phyloP scores from a whole-genome alignment of 2,329 filamentous ascomycete genomes.

The Xylariaceae sp. region DNA sequence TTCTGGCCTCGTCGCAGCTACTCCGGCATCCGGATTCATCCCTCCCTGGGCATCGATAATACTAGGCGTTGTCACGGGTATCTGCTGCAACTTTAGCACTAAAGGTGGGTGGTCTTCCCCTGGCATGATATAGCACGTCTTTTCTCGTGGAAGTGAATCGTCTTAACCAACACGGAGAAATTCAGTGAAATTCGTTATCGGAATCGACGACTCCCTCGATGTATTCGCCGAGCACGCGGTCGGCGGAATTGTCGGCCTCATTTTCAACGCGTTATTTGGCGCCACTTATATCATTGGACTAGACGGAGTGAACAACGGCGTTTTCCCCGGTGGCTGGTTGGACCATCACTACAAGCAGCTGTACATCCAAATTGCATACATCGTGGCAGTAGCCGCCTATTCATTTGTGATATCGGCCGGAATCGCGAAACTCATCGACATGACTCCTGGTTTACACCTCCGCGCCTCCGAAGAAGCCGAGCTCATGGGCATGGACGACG shows the following conservation, averaged over 20 bases:
- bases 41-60: slow-evolving; percentile 62
- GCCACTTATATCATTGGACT: slow-evolving; percentile 66
- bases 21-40: slow-evolving; percentile 63
- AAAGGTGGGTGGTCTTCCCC: slow-evolving; percentile 39
- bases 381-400: slow-evolving; percentile 60
- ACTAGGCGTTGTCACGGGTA: slow-evolving; percentile 60
- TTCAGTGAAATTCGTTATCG: slow-evolving; percentile 53
- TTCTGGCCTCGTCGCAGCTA: slow-evolving; percentile 64
- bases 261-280: slow-evolving; percentile 70
- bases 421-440: slow-evolving; percentile 69
- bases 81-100: slow-evolving; percentile 63
- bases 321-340: slow-evolving; percentile 62
- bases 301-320: slow-evolving; percentile 67
- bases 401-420: slow-evolving; percentile 67
- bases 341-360: slow-evolving; percentile 69
- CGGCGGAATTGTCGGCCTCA: slow-evolving; percentile 61
- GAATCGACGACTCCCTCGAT: slow-evolving; percentile 66
- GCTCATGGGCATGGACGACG: slow-evolving; percentile 81
- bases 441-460: slow-evolving; percentile 71
- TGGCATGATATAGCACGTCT: too few species aligned
- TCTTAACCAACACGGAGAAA: not conserved
- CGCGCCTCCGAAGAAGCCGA: slow-evolving; percentile 77
- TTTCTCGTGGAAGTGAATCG: not conserved
- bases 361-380: slow-evolving; percentile 75
- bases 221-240: slow-evolving; percentile 67